phyloP scores from a whole-genome alignment of 2,329 filamentous ascomycete species.

The Fonsecaea pugnacius region DNA sequence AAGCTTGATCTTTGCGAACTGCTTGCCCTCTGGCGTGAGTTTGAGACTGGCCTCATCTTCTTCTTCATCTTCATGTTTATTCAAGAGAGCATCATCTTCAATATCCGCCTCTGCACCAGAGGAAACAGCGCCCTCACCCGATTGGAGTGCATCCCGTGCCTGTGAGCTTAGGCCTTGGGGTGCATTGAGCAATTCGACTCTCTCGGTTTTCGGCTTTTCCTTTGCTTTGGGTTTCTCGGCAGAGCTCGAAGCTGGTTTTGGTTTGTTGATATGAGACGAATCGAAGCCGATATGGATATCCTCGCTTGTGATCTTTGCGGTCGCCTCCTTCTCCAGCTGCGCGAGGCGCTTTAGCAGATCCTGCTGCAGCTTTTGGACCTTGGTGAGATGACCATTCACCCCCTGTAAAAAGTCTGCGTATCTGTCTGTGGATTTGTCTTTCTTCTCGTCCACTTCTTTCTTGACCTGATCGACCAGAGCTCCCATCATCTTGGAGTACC shows the following conservation, averaged over 20 bases:
- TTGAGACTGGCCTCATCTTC: constrained; percentile 75
- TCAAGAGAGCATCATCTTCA: constrained; percentile 53
- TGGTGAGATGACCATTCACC: constrained; percentile 73
- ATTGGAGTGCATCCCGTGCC: constrained; percentile 43
- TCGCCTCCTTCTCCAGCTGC: constrained; percentile 82
- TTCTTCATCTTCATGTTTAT: constrained; percentile 50
- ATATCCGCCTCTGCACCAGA: constrained; percentile 66
- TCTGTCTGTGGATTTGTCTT: constrained; percentile 60
- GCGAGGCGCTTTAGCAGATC: constrained; percentile 75
- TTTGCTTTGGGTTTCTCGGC: constrained; percentile 26
- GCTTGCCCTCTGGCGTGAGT: constrained; percentile 75
- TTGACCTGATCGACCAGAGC: constrained; percentile 93
- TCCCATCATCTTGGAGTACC: constrained; percentile 98
- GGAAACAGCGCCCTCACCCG: constrained; percentile 52
- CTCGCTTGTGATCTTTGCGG: constrained; percentile 91
- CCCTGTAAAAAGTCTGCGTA: constrained; percentile 79
- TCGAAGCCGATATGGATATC: constrained; percentile 87
- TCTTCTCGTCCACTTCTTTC: constrained; percentile 77
- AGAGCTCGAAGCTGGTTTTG: constrained; percentile 48
- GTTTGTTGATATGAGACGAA: constrained; percentile 77
- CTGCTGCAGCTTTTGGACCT: constrained; percentile 77
- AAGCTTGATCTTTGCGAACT: constrained; percentile 78
- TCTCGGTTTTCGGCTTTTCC: constrained; percentile 34
- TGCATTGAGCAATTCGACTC: constrained; percentile 75
- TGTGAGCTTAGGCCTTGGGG: constrained; percentile 37